Conservation (phyloP, 805 yeast species). For the Lipomyces anomalus region DNA sequence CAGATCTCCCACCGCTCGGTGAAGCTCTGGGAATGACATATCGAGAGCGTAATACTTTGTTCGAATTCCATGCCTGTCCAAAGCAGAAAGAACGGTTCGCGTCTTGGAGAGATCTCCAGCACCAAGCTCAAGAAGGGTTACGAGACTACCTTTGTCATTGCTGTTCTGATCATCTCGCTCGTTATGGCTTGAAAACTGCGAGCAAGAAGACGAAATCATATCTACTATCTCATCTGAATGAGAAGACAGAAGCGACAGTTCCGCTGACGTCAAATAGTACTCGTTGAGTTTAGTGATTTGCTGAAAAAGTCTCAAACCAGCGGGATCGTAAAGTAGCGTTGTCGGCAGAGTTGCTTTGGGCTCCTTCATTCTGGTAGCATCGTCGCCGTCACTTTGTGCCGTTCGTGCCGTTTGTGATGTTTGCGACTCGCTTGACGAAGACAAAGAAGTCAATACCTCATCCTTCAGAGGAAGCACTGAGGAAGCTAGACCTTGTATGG, state of each 20-base stretch:
- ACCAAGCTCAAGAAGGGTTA: slow-evolving; percentile 23
- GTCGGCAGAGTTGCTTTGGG: slow-evolving; percentile 13
- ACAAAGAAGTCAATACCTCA: no score
- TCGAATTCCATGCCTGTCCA: slow-evolving; percentile 12
- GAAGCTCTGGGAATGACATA: slow-evolving; percentile 16
- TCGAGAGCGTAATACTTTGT: slow-evolving; percentile 23
- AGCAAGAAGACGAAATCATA: slow-evolving; percentile 9
- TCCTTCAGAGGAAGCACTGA: no score
- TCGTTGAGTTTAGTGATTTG: slow-evolving; percentile 17
- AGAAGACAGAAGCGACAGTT: slow-evolving; percentile 11
- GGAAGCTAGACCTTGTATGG: no score
- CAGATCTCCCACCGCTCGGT: slow-evolving; percentile 10
- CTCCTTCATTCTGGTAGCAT: no score
- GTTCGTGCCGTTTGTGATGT: no score
- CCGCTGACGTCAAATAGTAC: slow-evolving; percentile 20
- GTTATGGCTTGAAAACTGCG: no score
- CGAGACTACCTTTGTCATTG: no score
- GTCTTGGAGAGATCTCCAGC: slow-evolving; percentile 25
- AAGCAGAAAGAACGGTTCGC: slow-evolving; percentile 13
- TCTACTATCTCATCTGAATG: slow-evolving; percentile 15
- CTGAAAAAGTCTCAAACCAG: slow-evolving; percentile 25
- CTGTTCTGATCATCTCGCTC: no score
- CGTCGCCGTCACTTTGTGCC: no score
- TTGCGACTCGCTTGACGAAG: no score
- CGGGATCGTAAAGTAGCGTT: slow-evolving; percentile 21